Evolutionary conservation across 495 filamentous ascomycete genomes (phyloP).

Genomic region (Xylaria longipes): DNA sequence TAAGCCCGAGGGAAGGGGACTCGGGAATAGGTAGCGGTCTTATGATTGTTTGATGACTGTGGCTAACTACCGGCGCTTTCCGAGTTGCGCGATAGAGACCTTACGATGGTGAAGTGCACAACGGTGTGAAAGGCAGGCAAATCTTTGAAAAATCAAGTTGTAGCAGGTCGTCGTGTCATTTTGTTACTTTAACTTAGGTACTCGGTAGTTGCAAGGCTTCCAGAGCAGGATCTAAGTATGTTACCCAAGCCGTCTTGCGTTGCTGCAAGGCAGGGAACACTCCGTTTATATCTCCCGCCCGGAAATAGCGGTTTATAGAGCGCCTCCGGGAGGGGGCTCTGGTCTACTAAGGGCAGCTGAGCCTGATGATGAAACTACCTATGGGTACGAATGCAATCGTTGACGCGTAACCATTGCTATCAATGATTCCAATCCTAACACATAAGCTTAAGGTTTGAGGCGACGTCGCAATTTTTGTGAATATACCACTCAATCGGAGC

Average conservation of each 20-base stretch:
- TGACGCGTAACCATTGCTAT: not conserved
- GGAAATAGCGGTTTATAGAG: not conserved
- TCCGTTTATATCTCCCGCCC: not conserved
- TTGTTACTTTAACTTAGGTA: too few relatives aligned
- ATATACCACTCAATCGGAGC: not conserved
- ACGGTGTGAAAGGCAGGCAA: not conserved
- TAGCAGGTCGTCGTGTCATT: too few relatives aligned
- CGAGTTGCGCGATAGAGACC: not conserved
- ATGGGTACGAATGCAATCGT: too few relatives aligned
- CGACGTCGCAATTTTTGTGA: not conserved
- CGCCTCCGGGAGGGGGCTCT: too few relatives aligned
- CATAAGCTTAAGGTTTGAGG: not conserved
- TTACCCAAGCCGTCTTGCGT: too few relatives aligned
- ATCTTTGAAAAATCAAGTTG: too few relatives aligned
- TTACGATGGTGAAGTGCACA: not conserved
- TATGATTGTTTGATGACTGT: not conserved
- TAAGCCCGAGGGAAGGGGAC: not conserved
- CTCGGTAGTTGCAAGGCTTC: too few relatives aligned
- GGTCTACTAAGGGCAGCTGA: too few relatives aligned
- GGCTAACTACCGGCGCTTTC: not conserved
- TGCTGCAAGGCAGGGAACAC: not conserved
- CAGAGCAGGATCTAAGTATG: too few relatives aligned
- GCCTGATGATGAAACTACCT: not conserved
- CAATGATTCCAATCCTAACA: not conserved
- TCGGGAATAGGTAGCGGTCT: not conserved